Evolutionary conservation across 441 rosid species (phyloP).

Genomic region (Rhodomyrtus psidioides): DNA sequence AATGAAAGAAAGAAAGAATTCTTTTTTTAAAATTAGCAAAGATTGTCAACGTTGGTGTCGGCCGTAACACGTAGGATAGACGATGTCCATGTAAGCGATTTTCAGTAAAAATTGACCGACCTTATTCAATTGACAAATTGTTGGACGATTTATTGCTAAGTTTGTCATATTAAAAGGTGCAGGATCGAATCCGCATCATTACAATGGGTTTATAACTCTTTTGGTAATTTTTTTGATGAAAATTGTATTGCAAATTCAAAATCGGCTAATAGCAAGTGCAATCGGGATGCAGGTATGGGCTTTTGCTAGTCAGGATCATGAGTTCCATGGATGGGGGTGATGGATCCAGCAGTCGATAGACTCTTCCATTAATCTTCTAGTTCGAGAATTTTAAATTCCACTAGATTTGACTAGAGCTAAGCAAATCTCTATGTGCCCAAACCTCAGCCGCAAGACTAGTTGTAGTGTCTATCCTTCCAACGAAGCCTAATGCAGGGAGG

Average conservation of each 20-base stretch:
- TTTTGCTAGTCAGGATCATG: background rate
- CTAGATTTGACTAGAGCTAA: background rate
- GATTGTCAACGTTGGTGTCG: too few relatives aligned
- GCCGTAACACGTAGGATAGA: too few relatives aligned
- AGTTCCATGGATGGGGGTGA: background rate
- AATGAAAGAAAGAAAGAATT: too few relatives aligned
- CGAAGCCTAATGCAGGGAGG: background rate
- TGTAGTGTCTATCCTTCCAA: background rate
- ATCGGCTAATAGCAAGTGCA: background rate
- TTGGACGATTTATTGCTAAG: accelerated
- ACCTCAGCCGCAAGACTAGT: background rate
- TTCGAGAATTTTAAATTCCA: background rate
- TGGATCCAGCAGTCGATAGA: background rate
- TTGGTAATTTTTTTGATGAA: background rate
- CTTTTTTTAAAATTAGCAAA: too few relatives aligned
- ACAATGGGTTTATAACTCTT: accelerated
- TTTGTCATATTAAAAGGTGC: accelerated
- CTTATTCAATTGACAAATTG: too few relatives aligned
- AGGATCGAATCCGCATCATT: accelerated
- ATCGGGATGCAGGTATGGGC: background rate
- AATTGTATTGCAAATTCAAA: background rate
- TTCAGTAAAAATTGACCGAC: too few relatives aligned
- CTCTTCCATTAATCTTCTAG: background rate
- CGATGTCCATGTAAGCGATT: too few relatives aligned
- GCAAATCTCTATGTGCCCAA: background rate